These are phyloP conservation scores for Alternaria gaisen DNA, from an alignment of 2,329 filamentous ascomycete species.

Conservation along the genomic window DNA sequence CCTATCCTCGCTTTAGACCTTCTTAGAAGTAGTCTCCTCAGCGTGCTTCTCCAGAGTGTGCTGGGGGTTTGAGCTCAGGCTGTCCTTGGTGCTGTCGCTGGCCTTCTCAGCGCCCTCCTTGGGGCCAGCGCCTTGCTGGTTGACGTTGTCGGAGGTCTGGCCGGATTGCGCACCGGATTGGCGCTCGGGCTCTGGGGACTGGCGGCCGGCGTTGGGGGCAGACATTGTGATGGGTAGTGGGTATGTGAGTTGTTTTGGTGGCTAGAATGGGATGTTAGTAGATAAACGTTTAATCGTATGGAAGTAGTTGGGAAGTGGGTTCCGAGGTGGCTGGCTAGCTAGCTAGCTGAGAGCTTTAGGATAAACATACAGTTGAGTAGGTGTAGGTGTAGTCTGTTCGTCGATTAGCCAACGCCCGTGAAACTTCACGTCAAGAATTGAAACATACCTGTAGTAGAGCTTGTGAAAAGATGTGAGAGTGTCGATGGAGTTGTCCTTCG, in stretches of 20 bases:
- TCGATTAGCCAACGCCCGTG: background rate
- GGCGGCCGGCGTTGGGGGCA: conserved; percentile 69
- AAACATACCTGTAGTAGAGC: conserved; percentile 6
- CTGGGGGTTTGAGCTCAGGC: conserved; percentile 69
- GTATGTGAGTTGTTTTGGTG: background rate
- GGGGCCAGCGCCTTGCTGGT: conserved; percentile 59
- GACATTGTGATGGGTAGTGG: conserved; percentile 62
- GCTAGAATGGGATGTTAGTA: conserved; percentile 2
- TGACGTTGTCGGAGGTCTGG: conserved; percentile 65
- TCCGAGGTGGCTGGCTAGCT: background rate
- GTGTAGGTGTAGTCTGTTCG: background rate
- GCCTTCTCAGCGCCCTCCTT: conserved; percentile 59
- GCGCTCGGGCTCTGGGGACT: conserved; percentile 78
- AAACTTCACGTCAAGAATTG: too few relatives aligned
- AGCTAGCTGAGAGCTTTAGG: background rate
- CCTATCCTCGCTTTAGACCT: conserved; percentile 20
- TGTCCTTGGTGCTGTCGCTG: conserved; percentile 57
- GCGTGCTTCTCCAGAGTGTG: conserved; percentile 69
- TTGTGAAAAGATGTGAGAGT: conserved; percentile 1
- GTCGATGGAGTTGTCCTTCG: background rate
- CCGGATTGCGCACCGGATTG: conserved; percentile 72
- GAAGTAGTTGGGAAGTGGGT: background rate
- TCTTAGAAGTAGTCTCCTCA: conserved; percentile 69
- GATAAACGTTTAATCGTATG: background rate
- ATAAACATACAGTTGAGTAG: background rate